Evolutionary conservation across 345 rosid species (phyloP).

Genomic region (Heritiera fomes): DNA sequence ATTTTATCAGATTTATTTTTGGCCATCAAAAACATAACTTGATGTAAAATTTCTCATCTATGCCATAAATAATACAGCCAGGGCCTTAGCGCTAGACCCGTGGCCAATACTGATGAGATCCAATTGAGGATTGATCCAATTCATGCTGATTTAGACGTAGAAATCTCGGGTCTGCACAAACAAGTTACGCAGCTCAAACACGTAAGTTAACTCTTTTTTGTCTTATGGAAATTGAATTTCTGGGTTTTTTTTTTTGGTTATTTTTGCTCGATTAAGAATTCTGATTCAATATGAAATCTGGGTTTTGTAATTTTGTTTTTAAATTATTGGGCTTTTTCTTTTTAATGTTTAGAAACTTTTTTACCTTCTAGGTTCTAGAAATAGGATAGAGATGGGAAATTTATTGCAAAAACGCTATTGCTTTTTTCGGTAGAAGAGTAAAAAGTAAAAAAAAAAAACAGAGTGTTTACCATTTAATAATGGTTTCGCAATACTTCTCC

Average conservation of each 20-base stretch:
- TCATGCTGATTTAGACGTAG: conserved; percentile 33
- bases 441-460: neutral
- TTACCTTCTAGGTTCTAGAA: neutral
- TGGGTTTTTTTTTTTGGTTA: neutral
- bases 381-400: neutral
- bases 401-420: neutral
- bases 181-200: conserved; percentile 37
- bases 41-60: neutral
- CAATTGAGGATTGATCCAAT: conserved; percentile 38
- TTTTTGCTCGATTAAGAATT: neutral
- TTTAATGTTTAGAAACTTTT: neutral
- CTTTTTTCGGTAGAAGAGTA: neutral
- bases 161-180: conserved; percentile 29
- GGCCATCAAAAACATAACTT: neutral
- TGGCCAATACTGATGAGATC: conserved; percentile 33
- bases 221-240: neutral
- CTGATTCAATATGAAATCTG: neutral
- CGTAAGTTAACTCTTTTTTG: conserved; percentile 14
- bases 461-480: too few relatives aligned
- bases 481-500: neutral
- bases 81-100: conserved; percentile 37
- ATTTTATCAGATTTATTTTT: neutral
- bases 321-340: neutral
- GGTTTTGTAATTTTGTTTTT: conserved; percentile 6
- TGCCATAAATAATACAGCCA: conserved; percentile 17